phyloP scores from a whole-genome alignment of 2,329 filamentous ascomycete species.

The Chaetothyriales sp. region DNA sequence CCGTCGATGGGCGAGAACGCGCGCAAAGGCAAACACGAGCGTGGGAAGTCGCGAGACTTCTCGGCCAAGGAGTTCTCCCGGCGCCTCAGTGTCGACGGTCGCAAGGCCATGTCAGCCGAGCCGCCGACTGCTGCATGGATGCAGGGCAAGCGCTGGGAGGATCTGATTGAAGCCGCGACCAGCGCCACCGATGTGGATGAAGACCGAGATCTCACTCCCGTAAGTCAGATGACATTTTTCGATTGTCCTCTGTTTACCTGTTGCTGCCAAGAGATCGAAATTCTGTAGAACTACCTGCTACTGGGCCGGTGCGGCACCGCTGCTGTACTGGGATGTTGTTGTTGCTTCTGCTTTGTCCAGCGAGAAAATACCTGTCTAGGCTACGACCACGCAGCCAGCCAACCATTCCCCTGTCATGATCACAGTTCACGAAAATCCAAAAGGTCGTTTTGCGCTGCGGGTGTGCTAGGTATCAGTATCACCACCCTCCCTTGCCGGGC shows the following conservation, averaged over 20 bases:
- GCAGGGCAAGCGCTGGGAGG: constrained; percentile 85
- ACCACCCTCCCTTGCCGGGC: background rate
- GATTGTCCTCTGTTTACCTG: constrained; percentile 20
- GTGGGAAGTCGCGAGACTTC: constrained; percentile 38
- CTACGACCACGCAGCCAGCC: background rate
- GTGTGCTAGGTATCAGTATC: background rate
- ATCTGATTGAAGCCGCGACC: constrained; percentile 84
- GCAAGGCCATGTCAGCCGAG: constrained; percentile 77
- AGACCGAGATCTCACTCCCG: constrained; percentile 70
- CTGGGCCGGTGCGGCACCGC: background rate
- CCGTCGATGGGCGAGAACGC: constrained; percentile 71
- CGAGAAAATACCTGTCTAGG: background rate
- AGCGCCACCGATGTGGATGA: constrained; percentile 73
- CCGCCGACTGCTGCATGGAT: constrained; percentile 56
- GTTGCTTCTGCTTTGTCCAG: constrained; percentile 1
- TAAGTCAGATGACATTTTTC: constrained; percentile 36
- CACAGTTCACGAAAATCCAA: background rate
- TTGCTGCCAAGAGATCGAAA: constrained; percentile 19
- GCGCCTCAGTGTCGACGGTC: constrained; percentile 56
- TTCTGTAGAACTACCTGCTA: constrained; percentile 9
- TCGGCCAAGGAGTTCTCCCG: constrained; percentile 57
- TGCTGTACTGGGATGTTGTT: constrained; percentile 2
- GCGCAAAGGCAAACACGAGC: constrained; percentile 62
- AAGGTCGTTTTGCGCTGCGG: background rate
- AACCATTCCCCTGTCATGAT: background rate